A percentile compares a stretch with the other conserved stretches of the same genome.
These are phyloP conservation scores for Plantago elongata DNA, from an alignment of 257 asterid genomes.

Conservation along the genomic window DNA sequence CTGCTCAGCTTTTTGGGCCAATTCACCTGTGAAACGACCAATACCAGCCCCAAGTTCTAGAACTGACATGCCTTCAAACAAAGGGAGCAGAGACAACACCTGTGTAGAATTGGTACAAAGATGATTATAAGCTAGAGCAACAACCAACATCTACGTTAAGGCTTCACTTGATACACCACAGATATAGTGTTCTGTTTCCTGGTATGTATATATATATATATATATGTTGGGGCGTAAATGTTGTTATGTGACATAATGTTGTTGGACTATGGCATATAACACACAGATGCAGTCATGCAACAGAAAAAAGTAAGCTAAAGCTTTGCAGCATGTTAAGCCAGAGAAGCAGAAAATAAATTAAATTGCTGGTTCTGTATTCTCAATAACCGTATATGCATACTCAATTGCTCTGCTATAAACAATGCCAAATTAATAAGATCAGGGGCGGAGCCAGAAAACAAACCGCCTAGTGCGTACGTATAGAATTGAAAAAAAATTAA, in stretches of 20 bases:
- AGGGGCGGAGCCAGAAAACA: too few species aligned
- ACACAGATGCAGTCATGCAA: neutral
- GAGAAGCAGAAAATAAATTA: neutral
- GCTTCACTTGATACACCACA: neutral
- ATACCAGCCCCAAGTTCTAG: constrained; percentile 99
- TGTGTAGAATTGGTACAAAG: constrained; percentile 14
- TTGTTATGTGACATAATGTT: too few species aligned
- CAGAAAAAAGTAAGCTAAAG: neutral
- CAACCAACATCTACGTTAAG: neutral
- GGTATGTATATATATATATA: too few species aligned
- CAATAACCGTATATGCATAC: too few species aligned
- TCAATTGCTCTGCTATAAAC: too few species aligned
- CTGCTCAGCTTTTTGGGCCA: constrained; percentile 66
- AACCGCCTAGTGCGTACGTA: too few species aligned
- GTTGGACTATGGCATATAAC: neutral
- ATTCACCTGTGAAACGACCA: constrained; percentile 94
- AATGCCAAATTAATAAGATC: too few species aligned
- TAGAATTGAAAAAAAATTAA: too few species aligned
- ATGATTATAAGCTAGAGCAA: neutral
- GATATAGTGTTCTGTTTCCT: neutral
- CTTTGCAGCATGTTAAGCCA: neutral
- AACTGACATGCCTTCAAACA: constrained; percentile 70
- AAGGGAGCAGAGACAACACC: constrained; percentile 88
- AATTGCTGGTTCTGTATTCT: neutral
- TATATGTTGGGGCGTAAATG: too few species aligned